Conservation (phyloP, 371 early-diverging fungal species). For the Batrachochytrium dendrobatidis region DNA sequence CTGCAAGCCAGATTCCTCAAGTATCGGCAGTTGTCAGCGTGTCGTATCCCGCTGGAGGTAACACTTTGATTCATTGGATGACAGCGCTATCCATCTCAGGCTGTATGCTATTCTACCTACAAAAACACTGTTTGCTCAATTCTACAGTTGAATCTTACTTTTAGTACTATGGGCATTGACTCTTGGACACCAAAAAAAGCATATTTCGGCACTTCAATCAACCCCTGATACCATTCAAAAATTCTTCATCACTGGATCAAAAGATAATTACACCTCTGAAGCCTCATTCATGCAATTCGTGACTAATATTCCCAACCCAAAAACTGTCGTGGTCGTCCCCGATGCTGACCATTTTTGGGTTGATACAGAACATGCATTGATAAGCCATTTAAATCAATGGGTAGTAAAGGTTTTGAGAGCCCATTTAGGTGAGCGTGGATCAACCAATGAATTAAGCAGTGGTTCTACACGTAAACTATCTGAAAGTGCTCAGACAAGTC, state of each 20-base stretch:
- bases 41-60: slow-evolving; percentile 15
- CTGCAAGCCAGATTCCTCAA: slow-evolving; percentile 11
- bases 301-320: slow-evolving; percentile 16
- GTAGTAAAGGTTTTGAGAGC: neutral
- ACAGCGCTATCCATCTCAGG: too few species aligned
- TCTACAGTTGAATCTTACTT: neutral
- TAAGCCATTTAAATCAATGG: slow-evolving; percentile 11
- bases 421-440: neutral
- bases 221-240: slow-evolving; percentile 13
- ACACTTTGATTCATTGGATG: too few species aligned
- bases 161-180: slow-evolving; percentile 25
- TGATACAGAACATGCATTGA: slow-evolving; percentile 7
- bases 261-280: slow-evolving; percentile 21
- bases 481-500: too few species aligned
- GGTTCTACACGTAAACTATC: too few species aligned
- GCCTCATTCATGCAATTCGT: slow-evolving; percentile 6
- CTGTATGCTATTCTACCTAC: neutral
- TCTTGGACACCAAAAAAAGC: slow-evolving; percentile 7
- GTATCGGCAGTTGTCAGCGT: slow-evolving; percentile 15
- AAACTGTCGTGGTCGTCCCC: slow-evolving; percentile 4
- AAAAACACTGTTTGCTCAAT: neutral
- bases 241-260: slow-evolving; percentile 17
- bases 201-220: neutral
- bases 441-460: too few species aligned
- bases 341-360: slow-evolving; percentile 22